These are phyloP conservation scores for Fusarium redolens DNA, from an alignment of 2,329 filamentous ascomycete species.

Conservation along the genomic window DNA sequence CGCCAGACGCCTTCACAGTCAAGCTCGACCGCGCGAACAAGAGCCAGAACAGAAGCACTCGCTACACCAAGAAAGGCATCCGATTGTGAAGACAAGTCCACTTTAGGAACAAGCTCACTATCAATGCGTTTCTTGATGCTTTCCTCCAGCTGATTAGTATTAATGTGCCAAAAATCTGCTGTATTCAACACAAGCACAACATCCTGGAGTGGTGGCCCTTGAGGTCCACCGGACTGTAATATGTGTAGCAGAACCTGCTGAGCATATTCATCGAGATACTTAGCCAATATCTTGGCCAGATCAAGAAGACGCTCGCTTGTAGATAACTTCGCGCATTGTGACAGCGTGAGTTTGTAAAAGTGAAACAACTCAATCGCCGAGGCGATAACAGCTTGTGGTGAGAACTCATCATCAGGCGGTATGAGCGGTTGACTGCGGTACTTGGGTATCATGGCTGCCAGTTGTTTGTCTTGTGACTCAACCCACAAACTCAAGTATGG, in stretches of 20 bases:
- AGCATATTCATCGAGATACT: slow-evolving; percentile 94
- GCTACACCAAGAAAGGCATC: slow-evolving; percentile 97
- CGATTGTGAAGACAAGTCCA: slow-evolving; percentile 92
- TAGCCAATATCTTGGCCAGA: slow-evolving; percentile 85
- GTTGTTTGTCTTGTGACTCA: slow-evolving; percentile 91
- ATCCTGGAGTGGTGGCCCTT: slow-evolving; percentile 73
- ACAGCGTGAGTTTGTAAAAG: slow-evolving; percentile 92
- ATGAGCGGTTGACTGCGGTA: slow-evolving; percentile 87
- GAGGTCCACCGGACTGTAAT: slow-evolving; percentile 66
- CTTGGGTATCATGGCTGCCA: slow-evolving; percentile 85
- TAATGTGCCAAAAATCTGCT: slow-evolving; percentile 96
- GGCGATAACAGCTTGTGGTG: slow-evolving; percentile 85
- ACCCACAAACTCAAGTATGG: slow-evolving; percentile 98
- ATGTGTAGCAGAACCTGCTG: slow-evolving; percentile 88
- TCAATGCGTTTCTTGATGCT: slow-evolving; percentile 94
- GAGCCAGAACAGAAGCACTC: slow-evolving; percentile 82
- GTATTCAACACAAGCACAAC: slow-evolving; percentile 91
- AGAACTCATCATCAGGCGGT: slow-evolving; percentile 90
- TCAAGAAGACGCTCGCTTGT: slow-evolving; percentile 90
- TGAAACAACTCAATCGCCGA: slow-evolving; percentile 98
- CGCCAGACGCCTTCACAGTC: slow-evolving; percentile 90
- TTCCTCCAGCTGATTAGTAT: slow-evolving; percentile 92
- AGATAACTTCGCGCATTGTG: slow-evolving; percentile 95
- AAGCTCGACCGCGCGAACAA: slow-evolving; percentile 86
- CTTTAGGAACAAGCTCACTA: slow-evolving; percentile 75